Base-by-base conservation (phyloP, 2,329 filamentous ascomycete species). In the Verticillium nubilum region DNA sequence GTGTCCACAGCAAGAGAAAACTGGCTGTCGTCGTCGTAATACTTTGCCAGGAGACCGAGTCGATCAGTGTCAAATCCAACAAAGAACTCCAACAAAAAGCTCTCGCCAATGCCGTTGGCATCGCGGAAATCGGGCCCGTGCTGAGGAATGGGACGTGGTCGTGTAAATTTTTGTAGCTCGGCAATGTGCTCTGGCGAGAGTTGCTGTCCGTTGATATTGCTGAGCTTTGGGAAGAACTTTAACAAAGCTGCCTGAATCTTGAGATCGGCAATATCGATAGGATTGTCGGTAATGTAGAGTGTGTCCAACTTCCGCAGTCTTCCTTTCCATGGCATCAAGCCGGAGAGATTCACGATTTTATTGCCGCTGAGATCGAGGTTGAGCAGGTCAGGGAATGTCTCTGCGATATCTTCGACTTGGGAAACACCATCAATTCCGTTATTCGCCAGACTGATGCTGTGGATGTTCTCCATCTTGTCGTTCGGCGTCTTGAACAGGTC, bases 301-400 rank as follows among this genome's bases (percentile, higher is more conserved):
- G 93, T 93, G 69, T 96, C 87, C 12, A 98, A 81, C 59, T 86
- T 79, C 57, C 82, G 86, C 68, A 98, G 93, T 59, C 90, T 91
- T 69, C 86, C 85, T 61, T 88, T 88, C 92, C 92, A 97, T 31
- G 80, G 83, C 57, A 86, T 83, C 54, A 99, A 74, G 10, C 84
- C 83, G 59, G 86, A 84, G 56, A 92, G 74, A 57, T 84, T 85
- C 60, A 82, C 79, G 67, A 99, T 85, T 47, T 87, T 84, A 74
- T 98, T 98, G 69, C 88, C 85, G 58, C 91, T 95, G 27, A 98
- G 83, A 66, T 97, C 94, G 13, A 99, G 85, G 65, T 97, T 93
- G 70, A 91, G 88, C 61, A 98, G 79, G 62, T 93, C 89, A 0
- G 93, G 92, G 58, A 98, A 90, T 0, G 90, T 92, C 57, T 86